Percentiles rank a stretch among this genome's conserved stretches.
Conservation (phyloP, 192 early-diverging fungal genomes). For the Endogone sp. region DNA sequence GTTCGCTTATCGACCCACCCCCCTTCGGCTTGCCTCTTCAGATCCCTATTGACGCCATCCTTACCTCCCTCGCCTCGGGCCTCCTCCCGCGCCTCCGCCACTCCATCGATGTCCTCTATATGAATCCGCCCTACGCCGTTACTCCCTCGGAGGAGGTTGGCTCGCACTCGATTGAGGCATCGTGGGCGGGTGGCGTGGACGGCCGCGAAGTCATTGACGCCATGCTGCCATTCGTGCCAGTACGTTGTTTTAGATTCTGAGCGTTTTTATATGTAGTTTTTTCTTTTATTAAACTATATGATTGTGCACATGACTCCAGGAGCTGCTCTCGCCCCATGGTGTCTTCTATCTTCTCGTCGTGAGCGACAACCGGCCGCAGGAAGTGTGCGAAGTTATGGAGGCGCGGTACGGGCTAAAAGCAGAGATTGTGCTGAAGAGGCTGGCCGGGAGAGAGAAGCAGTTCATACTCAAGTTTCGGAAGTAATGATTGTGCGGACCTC, state of each 20-base stretch:
- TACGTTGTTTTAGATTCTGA: no score
- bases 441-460: conserved; percentile 52
- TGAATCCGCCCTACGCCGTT: conserved; percentile 96
- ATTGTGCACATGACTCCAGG: conserved; percentile 16
- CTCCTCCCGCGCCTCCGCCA: conserved; percentile 50
- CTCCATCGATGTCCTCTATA: conserved; percentile 75
- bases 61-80: conserved; percentile 54
- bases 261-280: neutral
- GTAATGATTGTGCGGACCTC: conserved; percentile 1
- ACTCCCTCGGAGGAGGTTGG: conserved; percentile 79
- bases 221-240: conserved; percentile 68
- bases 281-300: neutral
- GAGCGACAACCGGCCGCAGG: conserved; percentile 81
- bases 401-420: conserved; percentile 40
- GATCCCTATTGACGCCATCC: conserved; percentile 60
- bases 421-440: conserved; percentile 39
- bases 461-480: conserved; percentile 49
- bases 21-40: conserved; percentile 1
- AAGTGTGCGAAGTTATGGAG: conserved; percentile 64
- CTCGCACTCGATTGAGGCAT: conserved; percentile 65
- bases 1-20: neutral
- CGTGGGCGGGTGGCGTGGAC: conserved; percentile 93
- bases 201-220: conserved; percentile 85
- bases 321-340: conserved; percentile 64
- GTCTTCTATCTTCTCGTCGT: conserved; percentile 85